These are phyloP conservation scores for Nicotiana noctiflora DNA, from an alignment of 257 asterid species.

Conservation along the genomic window DNA sequence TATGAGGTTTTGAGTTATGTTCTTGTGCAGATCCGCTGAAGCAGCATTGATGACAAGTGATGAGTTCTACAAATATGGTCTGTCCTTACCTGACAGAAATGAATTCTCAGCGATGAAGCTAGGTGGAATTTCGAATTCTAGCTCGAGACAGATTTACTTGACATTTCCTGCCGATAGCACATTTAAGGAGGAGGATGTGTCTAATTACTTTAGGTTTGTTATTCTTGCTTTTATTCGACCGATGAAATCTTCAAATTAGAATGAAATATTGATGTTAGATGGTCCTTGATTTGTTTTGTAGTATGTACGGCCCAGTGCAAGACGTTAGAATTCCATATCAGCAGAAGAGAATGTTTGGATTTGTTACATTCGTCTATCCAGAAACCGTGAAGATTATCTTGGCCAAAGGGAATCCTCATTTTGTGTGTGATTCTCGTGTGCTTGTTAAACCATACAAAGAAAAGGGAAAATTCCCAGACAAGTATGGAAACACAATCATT, in stretches of 20 bases:
- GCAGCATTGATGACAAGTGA: constrained; percentile 31
- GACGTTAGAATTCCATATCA: constrained; percentile 69
- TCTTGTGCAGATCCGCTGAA: constrained; percentile 22
- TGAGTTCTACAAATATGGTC: constrained; percentile 31
- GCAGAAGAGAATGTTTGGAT: constrained; percentile 86
- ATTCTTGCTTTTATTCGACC: background rate
- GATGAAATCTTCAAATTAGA: background rate
- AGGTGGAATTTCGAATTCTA: constrained; percentile 43
- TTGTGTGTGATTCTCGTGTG: constrained; percentile 50
- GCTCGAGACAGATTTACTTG: constrained; percentile 71
- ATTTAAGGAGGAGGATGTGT: constrained; percentile 85
- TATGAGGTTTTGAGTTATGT: background rate
- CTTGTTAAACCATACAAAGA: constrained; percentile 70
- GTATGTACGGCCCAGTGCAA: constrained; percentile 64
- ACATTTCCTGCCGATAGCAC: constrained; percentile 92
- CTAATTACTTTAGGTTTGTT: constrained; percentile 69
- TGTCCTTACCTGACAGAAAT: constrained; percentile 28
- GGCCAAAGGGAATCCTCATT: constrained; percentile 68
- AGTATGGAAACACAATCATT: constrained; percentile 26
- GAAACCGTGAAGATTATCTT: constrained; percentile 56
- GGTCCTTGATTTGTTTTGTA: constrained; percentile 20
- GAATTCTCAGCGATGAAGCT: constrained; percentile 53
- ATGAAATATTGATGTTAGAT: background rate
- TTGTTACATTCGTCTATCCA: constrained; percentile 61
- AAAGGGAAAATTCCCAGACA: constrained; percentile 61